Evolutionary conservation across 129 eudicot genomes (phyloP).

Genomic region (Kitagawia praeruptora): DNA sequence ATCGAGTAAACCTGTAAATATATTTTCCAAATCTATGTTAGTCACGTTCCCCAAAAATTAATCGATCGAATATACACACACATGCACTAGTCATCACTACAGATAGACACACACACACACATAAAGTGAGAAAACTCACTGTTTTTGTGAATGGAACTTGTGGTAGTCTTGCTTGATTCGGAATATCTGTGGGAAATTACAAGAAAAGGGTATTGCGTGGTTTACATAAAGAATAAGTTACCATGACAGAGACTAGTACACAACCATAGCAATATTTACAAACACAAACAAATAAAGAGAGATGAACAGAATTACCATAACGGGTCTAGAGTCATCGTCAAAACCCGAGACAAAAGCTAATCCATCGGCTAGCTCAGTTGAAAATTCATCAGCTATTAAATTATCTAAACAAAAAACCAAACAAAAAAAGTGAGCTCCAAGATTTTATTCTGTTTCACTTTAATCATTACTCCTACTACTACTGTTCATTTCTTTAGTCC

Average conservation of each 20-base stretch:
- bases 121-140: conserved; percentile 34
- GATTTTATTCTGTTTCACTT: conserved; percentile 28
- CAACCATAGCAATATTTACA: not conserved
- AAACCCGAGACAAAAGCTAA: conserved; percentile 90
- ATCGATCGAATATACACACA: not conserved
- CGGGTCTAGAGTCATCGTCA: conserved; percentile 82
- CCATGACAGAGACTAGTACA: not conserved
- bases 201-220: not conserved
- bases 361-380: conserved; percentile 88
- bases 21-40: not conserved
- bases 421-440: conserved; percentile 4
- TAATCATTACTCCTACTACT: conserved; percentile 17
- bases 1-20: conserved; percentile 64
- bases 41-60: not conserved
- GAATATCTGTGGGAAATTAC: conserved; percentile 40
- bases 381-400: conserved; percentile 91
- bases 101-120: not conserved
- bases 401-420: conserved; percentile 27
- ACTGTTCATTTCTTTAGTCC: conserved; percentile 13
- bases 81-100: too few relatives aligned
- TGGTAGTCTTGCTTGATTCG: conserved; percentile 94
- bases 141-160: conserved; percentile 80
- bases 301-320: conserved; percentile 34
- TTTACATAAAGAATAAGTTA: not conserved
- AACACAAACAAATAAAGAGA: not conserved